phyloP scores from a whole-genome alignment of 2,329 filamentous ascomycete species.

The Fusarium multiceps region DNA sequence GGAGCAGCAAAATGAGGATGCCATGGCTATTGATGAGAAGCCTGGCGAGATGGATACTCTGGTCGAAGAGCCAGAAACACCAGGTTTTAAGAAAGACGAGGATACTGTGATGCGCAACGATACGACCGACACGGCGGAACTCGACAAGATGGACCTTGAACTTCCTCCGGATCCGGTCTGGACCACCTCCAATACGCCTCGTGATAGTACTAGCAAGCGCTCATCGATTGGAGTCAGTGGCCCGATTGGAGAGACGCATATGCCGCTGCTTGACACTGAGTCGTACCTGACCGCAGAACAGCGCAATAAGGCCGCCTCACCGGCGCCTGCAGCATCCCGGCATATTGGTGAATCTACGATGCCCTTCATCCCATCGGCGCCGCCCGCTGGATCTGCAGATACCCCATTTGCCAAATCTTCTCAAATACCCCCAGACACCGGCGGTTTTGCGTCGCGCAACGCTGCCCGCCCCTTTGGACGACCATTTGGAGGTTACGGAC shows the following conservation, averaged over 20 bases:
- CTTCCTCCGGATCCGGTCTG: constrained; percentile 56
- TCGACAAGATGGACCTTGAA: constrained; percentile 57
- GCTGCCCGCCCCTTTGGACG: constrained; percentile 54
- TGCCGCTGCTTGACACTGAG: constrained; percentile 42
- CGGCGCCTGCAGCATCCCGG: constrained; percentile 33
- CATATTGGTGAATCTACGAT: constrained; percentile 44
- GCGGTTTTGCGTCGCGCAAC: constrained; percentile 49
- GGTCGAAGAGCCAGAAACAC: constrained; percentile 36
- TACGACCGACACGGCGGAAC: constrained; percentile 55
- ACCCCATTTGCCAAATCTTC: constrained; percentile 44
- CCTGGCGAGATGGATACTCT: constrained; percentile 39
- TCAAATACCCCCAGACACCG: constrained; percentile 55
- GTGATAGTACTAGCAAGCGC: constrained; percentile 39
- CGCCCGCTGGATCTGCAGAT: constrained; percentile 36
- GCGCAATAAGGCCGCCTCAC: constrained; percentile 36
- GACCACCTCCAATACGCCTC: constrained; percentile 52
- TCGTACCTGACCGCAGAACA: constrained; percentile 36
- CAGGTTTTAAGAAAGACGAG: constrained; percentile 26
- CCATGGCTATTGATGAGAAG: constrained; percentile 47
- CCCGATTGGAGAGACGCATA: constrained; percentile 44
- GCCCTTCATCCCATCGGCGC: constrained; percentile 41
- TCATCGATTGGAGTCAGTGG: constrained; percentile 45
- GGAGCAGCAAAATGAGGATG: constrained; percentile 53
- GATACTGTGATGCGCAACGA: constrained; percentile 52
- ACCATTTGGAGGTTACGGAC: constrained; percentile 46